A percentile compares a stretch with the other conserved stretches of the same genome.
phyloP scores from a whole-genome alignment of 2,329 filamentous ascomycete species.

The Monosporascus sp. region DNA sequence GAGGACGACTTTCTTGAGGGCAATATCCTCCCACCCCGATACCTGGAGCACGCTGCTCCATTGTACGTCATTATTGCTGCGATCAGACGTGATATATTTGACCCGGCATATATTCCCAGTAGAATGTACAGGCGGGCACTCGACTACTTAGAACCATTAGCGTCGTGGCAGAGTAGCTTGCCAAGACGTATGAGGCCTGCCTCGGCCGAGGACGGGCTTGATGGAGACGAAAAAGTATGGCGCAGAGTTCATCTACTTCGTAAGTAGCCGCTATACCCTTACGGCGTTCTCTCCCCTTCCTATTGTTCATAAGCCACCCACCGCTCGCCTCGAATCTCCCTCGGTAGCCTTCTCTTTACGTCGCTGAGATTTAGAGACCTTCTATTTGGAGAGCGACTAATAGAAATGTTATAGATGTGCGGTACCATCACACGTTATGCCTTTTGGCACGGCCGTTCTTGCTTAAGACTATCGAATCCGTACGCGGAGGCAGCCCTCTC shows the following conservation, averaged over 20 bases:
- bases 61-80: slow-evolving; percentile 19
- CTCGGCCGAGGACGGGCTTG: slow-evolving; percentile 2
- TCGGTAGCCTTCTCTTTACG: background rate
- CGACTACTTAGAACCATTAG: slow-evolving; percentile 13
- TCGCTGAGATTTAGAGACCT: background rate
- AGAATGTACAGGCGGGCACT: slow-evolving; percentile 12
- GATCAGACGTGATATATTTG: slow-evolving; percentile 24
- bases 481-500: slow-evolving; percentile 3
- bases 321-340: background rate
- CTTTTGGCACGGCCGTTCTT: slow-evolving; percentile 24
- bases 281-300: background rate
- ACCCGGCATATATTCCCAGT: slow-evolving; percentile 8
- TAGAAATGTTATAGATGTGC: slow-evolving; percentile 8
- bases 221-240: slow-evolving; percentile 11
- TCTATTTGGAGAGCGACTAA: background rate
- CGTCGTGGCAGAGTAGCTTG: slow-evolving; percentile 14
- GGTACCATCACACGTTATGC: slow-evolving; percentile 19
- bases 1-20: slow-evolving; percentile 19
- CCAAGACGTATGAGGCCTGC: slow-evolving; percentile 9
- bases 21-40: slow-evolving; percentile 14
- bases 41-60: slow-evolving; percentile 14
- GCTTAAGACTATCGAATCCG: slow-evolving; percentile 13
- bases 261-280: background rate
- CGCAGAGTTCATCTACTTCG: slow-evolving; percentile 18
- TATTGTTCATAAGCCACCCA: background rate